phyloP scores from a whole-genome alignment of 1,284 basidiomycete species.

The Ceratobasidium sp. region DNA sequence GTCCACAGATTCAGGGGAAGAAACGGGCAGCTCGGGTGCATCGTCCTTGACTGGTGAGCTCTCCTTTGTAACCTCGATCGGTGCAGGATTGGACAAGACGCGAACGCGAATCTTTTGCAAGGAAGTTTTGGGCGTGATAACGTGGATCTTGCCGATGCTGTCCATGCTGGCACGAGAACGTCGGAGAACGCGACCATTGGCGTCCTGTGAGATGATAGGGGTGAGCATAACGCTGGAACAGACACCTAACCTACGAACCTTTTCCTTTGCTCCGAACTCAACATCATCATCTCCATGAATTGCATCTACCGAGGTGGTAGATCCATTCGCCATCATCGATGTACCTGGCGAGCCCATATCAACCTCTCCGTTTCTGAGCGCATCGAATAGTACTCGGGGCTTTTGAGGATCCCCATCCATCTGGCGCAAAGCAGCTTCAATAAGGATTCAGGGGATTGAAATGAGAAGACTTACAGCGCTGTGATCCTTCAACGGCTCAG shows the following conservation, averaged over 20 bases:
- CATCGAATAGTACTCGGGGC: background rate
- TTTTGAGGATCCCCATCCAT: background rate
- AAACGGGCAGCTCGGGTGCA: slow-evolving; percentile 1
- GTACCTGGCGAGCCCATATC: background rate
- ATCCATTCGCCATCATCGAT: slow-evolving; percentile 28
- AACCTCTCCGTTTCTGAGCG: background rate
- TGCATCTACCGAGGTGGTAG: slow-evolving; percentile 41
- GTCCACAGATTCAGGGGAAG: slow-evolving; percentile 3
- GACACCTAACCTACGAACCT: background rate
- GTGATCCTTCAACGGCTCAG: slow-evolving; percentile 44
- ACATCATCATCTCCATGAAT: slow-evolving; percentile 40
- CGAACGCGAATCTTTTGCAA: slow-evolving; percentile 40
- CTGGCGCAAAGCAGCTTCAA: background rate
- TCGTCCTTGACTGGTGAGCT: slow-evolving; percentile 36
- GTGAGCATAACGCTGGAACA: background rate
- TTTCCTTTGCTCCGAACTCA: slow-evolving; percentile 26
- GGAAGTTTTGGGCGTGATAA: slow-evolving; percentile 32
- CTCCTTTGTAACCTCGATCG: slow-evolving; percentile 40
- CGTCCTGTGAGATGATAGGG: slow-evolving; percentile 7
- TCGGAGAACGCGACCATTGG: slow-evolving; percentile 9
- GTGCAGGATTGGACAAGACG: slow-evolving; percentile 33
- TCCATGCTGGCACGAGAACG: slow-evolving; percentile 32
- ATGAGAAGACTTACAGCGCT: slow-evolving; percentile 25
- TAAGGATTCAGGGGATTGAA: background rate
- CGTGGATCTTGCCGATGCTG: slow-evolving; percentile 42